Conservation (phyloP, 768 basidiomycete genomes). For the Phanerodontia chrysosporium region DNA sequence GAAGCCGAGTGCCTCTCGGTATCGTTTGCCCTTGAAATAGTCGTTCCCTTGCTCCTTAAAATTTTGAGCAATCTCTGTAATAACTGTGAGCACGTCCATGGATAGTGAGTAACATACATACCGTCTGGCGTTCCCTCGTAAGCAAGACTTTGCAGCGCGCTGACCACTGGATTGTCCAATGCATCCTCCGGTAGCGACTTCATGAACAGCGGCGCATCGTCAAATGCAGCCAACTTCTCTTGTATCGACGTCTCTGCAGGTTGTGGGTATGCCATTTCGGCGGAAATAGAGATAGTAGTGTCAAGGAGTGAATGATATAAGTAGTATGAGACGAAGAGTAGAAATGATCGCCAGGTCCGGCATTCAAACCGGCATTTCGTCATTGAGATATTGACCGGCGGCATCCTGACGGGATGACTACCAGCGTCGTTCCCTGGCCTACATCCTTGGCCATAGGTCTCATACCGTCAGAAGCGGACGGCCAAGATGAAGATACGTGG, state of each 20-base stretch:
- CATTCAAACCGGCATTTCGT: background rate
- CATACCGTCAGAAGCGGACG: background rate
- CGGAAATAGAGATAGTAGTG: background rate
- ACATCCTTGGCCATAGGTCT: background rate
- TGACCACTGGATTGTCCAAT: slow-evolving; percentile 58
- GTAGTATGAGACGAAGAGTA: background rate
- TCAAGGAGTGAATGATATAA: background rate
- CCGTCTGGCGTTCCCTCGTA: slow-evolving; percentile 94
- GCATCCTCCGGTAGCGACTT: slow-evolving; percentile 71
- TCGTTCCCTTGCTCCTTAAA: slow-evolving; percentile 97
- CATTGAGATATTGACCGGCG: background rate
- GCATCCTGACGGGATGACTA: background rate
- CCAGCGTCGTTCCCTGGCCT: background rate
- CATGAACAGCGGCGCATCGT: slow-evolving; percentile 90
- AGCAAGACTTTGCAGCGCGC: slow-evolving; percentile 80
- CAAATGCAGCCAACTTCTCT: slow-evolving; percentile 42
- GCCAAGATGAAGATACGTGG: slow-evolving; percentile 39
- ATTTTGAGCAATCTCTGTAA: slow-evolving; percentile 78
- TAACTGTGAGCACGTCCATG: background rate
- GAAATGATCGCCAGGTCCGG: background rate
- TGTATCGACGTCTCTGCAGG: slow-evolving; percentile 21
- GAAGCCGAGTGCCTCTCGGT: slow-evolving; percentile 83
- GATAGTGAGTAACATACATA: slow-evolving; percentile 38
- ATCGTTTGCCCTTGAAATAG: slow-evolving; percentile 83
- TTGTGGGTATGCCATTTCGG: slow-evolving; percentile 16